Evolutionary conservation across 768 basidiomycete species (phyloP), one percentile per base, ranked within the genome.

Genomic region (Kwoniella mangroviensis): DNA sequence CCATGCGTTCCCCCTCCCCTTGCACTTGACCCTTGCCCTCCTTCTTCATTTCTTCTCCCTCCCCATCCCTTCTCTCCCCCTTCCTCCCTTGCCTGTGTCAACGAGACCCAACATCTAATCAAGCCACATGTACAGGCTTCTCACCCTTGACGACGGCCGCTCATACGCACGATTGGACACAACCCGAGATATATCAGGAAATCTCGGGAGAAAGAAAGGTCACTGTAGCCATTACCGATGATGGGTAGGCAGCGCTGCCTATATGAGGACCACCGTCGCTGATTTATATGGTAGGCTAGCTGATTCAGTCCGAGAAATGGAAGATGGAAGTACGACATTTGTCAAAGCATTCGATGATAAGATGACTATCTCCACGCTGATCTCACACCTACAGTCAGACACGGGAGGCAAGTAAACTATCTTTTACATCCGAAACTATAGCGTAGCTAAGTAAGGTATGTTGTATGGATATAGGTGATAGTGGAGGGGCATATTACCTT

Each of bases 221-320:
- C 49, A 90, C 91, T 7, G 88, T 95, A 40, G 91, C 93, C 1
- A 86, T 91, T 52, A 94, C 93, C 5, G 92, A 93, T 0, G 88
- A 93, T 71, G 93, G 93, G 93, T 93, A 72, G 72, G 87, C 51
- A 9, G 6, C 69, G 15, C 49, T 22, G 57, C 10, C 24, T n/a
- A n/a, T 34, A 57, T 10, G 13, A n/a, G 34, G 52, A 13, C 49
- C 26, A 7, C 17, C 62, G 40, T 41, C 17, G 54, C n/a, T 22
- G 12, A 66, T 58, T 51, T 22, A 17, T 13, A 7, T 5, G 40
- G 54, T 74, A 92, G 92, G 22, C 88, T 88, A 67, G 93, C 92
- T 69, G 93, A 95, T 82, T 89, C 92, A 19, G 86, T 94, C 2
- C 68, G 75, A 49, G 86, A 86, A 41, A 76, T 75, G 41, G 82